Evolutionary conservation across 352 stramenopile genomes (phyloP).

Genomic region (Plasmopara muralis): DNA sequence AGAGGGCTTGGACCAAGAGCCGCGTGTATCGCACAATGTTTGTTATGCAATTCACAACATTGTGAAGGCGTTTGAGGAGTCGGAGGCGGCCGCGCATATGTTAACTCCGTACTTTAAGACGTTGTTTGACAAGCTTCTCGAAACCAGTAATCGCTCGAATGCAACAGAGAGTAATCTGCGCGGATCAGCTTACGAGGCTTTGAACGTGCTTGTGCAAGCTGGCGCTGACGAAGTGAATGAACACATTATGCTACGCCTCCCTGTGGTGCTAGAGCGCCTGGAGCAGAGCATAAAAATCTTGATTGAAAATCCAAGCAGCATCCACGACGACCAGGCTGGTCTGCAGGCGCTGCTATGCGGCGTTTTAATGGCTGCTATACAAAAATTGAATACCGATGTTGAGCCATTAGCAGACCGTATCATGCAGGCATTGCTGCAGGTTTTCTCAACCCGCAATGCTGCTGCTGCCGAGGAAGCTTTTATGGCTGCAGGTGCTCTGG

Average conservation of each 20-base stretch:
- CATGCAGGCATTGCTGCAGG: conserved; percentile 93
- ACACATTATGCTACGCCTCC: conserved; percentile 76
- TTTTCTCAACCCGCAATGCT: conserved; percentile 91
- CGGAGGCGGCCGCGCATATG: conserved; percentile 69
- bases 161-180: conserved; percentile 88
- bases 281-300: conserved; percentile 60
- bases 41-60: conserved; percentile 97
- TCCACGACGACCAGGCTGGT: conserved; percentile 66
- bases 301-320: conserved; percentile 66
- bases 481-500: conserved; percentile 90
- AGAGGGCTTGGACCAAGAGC: conserved; percentile 75
- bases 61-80: conserved; percentile 89
- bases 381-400: conserved; percentile 89
- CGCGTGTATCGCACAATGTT: conserved; percentile 91
- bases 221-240: conserved; percentile 65
- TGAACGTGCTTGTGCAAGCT: conserved; percentile 91
- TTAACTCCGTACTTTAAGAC: conserved; percentile 88
- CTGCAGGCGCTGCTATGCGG: conserved; percentile 85
- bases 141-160: conserved; percentile 86
- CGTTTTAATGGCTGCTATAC: conserved; percentile 90
- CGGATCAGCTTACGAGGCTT: conserved; percentile 88
- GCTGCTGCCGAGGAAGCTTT: conserved; percentile 95
- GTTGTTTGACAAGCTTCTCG: conserved; percentile 90
- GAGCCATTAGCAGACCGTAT: conserved; percentile 87
- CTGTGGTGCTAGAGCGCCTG: conserved; percentile 70